Evolutionary conservation across 495 filamentous ascomycete species (phyloP), one percentile per base, ranked within the genome.

Genomic region (Trichoderma orchidacearum): DNA sequence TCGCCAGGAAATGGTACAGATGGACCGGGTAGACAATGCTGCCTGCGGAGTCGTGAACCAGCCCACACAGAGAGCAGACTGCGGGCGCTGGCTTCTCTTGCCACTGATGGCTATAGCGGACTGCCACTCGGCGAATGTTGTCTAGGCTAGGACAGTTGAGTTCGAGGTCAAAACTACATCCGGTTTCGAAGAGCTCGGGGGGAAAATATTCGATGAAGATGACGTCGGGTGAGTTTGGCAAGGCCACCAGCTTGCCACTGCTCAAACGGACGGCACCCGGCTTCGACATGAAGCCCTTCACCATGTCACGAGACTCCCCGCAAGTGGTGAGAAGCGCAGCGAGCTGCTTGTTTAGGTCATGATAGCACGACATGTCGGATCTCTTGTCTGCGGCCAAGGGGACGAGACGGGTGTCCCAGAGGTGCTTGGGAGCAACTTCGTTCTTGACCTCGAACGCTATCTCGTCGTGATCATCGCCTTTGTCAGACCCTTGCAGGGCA

Each of bases 31-130:
- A 59, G 1, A 58, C 54, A 28, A 57, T 51, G n/a, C 51, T 18
- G 1, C 15, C 45, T 13, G 12, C 30, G 9, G 25, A 29, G 15
- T 57, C 57, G 34, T 65, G 63, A 21, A 58, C 53, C 8, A 56
- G 66, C 1, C 64, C 64, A 27, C 66, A 68, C 3, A 54, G 54
- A 54, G 55, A 35, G 51, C 66, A 68, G 8, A 67, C 58, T 38
- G 34, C 12, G 7, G 32, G 15, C 15, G 54, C 35, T 13, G 59
- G 60, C 11, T 66, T 53, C 12, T 65, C 60, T 25, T 63, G 59
- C 66, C 66, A 68, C 38, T 62, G 61, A 18, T 61, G 59, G 53
- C 61, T 59, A 25, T 68, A 68, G 30, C 66, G 66, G 48, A 68
- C 34, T 30, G 66, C 66, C 5, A 68, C 55, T 11, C 60, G 60